These are phyloP conservation scores for Fusarium sp. DNA, from an alignment of 2,329 filamentous ascomycete genomes.

Conservation along the genomic window DNA sequence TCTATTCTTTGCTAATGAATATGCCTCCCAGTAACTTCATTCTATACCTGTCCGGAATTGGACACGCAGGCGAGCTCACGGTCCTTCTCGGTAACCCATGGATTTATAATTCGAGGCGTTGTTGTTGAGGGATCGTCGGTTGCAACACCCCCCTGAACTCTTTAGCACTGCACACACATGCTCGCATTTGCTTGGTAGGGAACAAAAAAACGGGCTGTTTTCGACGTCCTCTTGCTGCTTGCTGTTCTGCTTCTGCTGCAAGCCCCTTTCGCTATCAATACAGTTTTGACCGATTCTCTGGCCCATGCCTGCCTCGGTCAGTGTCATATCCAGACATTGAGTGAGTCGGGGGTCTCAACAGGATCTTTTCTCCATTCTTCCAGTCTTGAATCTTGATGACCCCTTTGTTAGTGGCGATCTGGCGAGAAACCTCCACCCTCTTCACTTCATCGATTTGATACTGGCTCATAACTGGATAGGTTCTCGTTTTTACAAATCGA, in stretches of 20 bases:
- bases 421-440: constrained; percentile 21
- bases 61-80: neutral
- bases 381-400: constrained; percentile 8
- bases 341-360: neutral
- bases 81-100: constrained; percentile 6
- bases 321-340: neutral
- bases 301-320: constrained; percentile 13
- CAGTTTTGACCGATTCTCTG: constrained; percentile 24
- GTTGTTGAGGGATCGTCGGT: constrained; percentile 33
- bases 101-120: constrained; percentile 25
- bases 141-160: constrained; percentile 37
- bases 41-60: neutral
- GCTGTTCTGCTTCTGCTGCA: constrained; percentile 6
- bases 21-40: neutral
- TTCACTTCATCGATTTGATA: constrained; percentile 6
- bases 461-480: constrained; percentile 17
- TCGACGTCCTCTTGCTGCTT: constrained; percentile 2
- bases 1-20: neutral
- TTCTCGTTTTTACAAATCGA: constrained; percentile 16
- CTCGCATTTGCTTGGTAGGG: constrained; percentile 9
- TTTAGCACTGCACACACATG: constrained; percentile 29
- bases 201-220: constrained; percentile 15
- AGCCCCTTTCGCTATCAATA: constrained; percentile 25
- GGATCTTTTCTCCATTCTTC: constrained; percentile 4
- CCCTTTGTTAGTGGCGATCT: constrained; percentile 19